Base-by-base conservation (phyloP, 1,284 basidiomycete species). In the Agroathelia rolfsii region DNA sequence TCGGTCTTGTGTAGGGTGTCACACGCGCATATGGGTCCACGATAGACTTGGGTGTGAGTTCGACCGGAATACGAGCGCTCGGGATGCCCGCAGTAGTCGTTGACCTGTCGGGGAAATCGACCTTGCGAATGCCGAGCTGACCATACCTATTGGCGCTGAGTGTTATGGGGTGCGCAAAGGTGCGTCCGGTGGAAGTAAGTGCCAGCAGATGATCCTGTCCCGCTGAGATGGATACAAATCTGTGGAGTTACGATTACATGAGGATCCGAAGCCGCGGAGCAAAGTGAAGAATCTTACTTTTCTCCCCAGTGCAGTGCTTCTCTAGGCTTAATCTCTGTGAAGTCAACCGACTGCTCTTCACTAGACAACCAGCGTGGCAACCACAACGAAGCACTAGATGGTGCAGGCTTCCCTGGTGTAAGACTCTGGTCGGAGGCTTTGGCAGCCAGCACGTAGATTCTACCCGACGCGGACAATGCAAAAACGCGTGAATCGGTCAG, bases 151-250 rank as follows among this genome's bases (percentile, higher is more conserved):
- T 96, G n/a, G 80, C 90, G 6, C 70, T 58, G 34, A 75, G 71
- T 40, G 75, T 75, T 28, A 88, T 66, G 0, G 92, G 85, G 40
- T 87, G 76, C 0, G 78, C 73, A 50, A 87, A 93, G 2, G 83
- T 75, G 31, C 87, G 75, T 2, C 90, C 90, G 28, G 70, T 62
- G 16, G 76, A 84, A 3, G 90, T 90, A 8, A 94, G 59, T 1
- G 87, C 89, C 11, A 96, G 70, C 5, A 96, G 61, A 52, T 97
- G 93, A 48, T 87, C 72, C 13, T 63, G 55, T 6, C 93, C 92
- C 1, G 79, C 71, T 1, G 76, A 69, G 15, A 94, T 76, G 2
- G 76, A 76, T 0, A 68, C 56, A 50, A 90, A 81, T 41, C 83
- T 87, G 30, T 24, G 26, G 26, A 8, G 19, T 19, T 6, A 23